These are phyloP conservation scores for Trichoderma semiorbis DNA, from an alignment of 2,329 filamentous ascomycete genomes.

Conservation along the genomic window DNA sequence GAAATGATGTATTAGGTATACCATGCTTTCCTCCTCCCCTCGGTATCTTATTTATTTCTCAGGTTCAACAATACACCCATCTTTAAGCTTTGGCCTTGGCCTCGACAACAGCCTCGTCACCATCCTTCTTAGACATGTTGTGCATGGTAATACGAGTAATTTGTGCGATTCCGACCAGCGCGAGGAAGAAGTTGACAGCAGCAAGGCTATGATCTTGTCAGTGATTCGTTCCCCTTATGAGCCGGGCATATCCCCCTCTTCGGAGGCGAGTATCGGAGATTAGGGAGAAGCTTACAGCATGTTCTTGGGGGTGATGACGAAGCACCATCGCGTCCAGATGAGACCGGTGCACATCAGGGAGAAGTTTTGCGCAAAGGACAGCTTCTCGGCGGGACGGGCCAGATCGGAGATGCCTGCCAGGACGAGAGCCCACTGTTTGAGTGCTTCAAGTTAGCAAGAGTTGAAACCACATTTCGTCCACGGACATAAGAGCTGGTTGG, in stretches of 20 bases:
- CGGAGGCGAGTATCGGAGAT: neutral
- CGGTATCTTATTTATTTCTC: neutral
- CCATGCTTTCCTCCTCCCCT: neutral
- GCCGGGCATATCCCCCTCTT: neutral
- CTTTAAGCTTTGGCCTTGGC: slow-evolving; percentile 32
- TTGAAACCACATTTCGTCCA: neutral
- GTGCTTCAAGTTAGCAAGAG: neutral
- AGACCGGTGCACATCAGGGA: slow-evolving; percentile 86
- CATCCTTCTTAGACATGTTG: slow-evolving; percentile 57
- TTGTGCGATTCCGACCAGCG: slow-evolving; percentile 80
- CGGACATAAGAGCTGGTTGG: neutral
- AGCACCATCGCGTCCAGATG: slow-evolving; percentile 99
- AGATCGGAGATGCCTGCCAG: slow-evolving; percentile 91
- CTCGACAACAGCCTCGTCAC: slow-evolving; percentile 40
- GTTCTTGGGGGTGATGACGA: slow-evolving; percentile 94
- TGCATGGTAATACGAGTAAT: slow-evolving; percentile 70
- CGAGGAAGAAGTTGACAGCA: slow-evolving; percentile 97
- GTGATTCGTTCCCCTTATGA: neutral
- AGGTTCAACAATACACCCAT: neutral
- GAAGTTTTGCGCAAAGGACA: slow-evolving; percentile 87
- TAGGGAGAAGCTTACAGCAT: slow-evolving; percentile 59
- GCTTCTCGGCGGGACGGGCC: slow-evolving; percentile 82
- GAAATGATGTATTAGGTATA: slow-evolving; percentile 7
- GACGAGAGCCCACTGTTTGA: slow-evolving; percentile 77
- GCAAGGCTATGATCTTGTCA: slow-evolving; percentile 61